Base-by-base conservation (phyloP, 2,329 filamentous ascomycete genomes). In the Colletotrichum tanaceti region DNA sequence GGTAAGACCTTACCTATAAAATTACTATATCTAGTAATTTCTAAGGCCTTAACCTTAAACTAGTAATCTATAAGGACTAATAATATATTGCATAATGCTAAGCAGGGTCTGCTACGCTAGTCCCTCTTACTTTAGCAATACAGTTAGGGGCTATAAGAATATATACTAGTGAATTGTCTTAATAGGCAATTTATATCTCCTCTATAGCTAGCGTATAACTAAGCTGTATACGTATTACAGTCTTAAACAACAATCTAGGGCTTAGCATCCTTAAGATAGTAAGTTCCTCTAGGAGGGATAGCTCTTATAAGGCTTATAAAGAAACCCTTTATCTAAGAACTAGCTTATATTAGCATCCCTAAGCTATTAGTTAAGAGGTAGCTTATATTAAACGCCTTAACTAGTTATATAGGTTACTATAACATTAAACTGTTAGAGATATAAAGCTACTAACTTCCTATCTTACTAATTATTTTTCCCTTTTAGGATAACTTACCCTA, bases 281-380 rank as follows among this genome's bases (percentile, higher is more conserved):
- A 53, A 53, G 50, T 53, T 53, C 28, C 50, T 53, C 28, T 4
- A 53, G 50, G 28, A 53, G 50, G 28, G 50, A 53, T 38, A 53
- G 50, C 50, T 53, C 50, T 53, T 38, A 13, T 16, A 6, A 53
- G 20, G 35, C 9, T 53, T 4, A 9, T 14, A 9, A 43, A 61
- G 47, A 32, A 43, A 39, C 39, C 38, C 39, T 61, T 22, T 28
- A 24, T 24, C 16, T 5, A 9, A 61, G 22, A 61, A 61, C 32
- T 22, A 61, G 22, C 35, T 61, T 22, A 22, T 53, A 3, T 22
- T 5, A 16, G 16, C 10, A 61, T 49, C 38, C 18, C 28, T 5
- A 3, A 46, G 44, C 32, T 22, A 16, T 53, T 4, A 61, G 22
- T 16, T 7, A 53, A 49, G 16, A 13, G 7, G 18, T 2, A 52